Evolutionary conservation across 768 basidiomycete species (phyloP), one percentile per base, ranked within the genome.

Genomic region (Sutorius australiensis): DNA sequence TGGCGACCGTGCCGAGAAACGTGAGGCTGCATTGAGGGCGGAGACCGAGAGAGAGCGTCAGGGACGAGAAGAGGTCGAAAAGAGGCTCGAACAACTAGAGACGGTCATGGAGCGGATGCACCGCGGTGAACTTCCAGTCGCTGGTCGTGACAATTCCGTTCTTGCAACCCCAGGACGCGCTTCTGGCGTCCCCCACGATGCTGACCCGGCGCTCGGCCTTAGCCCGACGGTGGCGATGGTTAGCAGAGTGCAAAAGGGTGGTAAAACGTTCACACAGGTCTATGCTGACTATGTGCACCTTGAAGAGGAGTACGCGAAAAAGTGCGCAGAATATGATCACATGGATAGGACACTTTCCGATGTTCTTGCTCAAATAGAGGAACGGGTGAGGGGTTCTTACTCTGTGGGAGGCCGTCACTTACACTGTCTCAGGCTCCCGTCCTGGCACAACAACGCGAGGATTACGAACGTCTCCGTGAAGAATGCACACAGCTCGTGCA

Each of bases 251-350:
- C 92, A 94, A 73, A 84, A 82, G 67, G 81, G 77, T 27, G 92
- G 90, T 28, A 90, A 89, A 77, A 89, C 89, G 1, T 95, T 95
- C 72, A 95, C 95, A 0, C 90, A 97, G 63, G 86, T 98, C 19
- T 98, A 97, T 67, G 80, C 89, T 14, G 92, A 97, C 64, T 92
- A 92, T 59, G 84, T 95, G 33, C 80, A 82, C 49, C 78, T 95
- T 37, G 87, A 97, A 67, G 89, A 90, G 24, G 89, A 93, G 30
- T 84, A 84, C 50, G 79, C 82, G 17, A 80, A 77, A 67, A 91
- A 92, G 69, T 84, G 80, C 47, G 77, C 83, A 5, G 95, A 98
- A 72, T 89, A 87, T 53, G 84, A 85, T 57, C 82, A 90, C 43
- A 86, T 98, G 81, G 88, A 91, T 45, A 80, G 85, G 28, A 86